Evolutionary conservation across 257 asterid species (phyloP).

Genomic region (Leptodermis oblonga): DNA sequence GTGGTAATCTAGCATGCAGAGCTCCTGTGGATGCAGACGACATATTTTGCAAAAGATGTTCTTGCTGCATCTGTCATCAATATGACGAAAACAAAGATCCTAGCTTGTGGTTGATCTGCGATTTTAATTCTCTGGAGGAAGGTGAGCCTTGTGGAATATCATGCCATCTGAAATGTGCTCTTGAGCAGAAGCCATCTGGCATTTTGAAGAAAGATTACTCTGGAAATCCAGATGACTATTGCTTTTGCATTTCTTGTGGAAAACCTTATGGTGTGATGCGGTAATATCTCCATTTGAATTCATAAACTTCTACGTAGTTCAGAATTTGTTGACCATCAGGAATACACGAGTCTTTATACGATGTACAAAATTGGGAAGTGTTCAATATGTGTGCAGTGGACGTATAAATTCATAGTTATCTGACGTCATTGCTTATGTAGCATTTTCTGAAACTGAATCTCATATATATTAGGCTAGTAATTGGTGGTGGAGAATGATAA

Average conservation of each 20-base stretch:
- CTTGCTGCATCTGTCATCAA: constrained; percentile 68
- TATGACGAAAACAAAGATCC: constrained; percentile 92
- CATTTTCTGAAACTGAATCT: not conserved
- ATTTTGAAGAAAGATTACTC: constrained; percentile 41
- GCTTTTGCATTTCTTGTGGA: constrained; percentile 70
- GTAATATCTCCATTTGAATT: constrained; percentile 28
- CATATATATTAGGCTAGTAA: not conserved
- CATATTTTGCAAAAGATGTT: constrained; percentile 70
- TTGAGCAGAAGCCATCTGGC: constrained; percentile 54
- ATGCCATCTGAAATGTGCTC: constrained; percentile 80
- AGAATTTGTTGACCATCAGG: not conserved
- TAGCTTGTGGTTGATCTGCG: constrained; percentile 69
- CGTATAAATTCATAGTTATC: not conserved
- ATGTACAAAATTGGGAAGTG: not conserved
- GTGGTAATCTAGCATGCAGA: constrained; percentile 72
- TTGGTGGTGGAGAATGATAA: not conserved
- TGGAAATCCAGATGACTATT: constrained; percentile 67
- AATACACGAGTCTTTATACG: not conserved
- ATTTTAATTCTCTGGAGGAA: constrained; percentile 52
- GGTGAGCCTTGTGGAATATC: constrained; percentile 67
- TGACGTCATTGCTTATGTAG: not conserved
- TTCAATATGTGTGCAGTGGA: not conserved
- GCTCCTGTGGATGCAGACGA: constrained; percentile 50
- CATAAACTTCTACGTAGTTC: not conserved
- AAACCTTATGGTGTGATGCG: constrained; percentile 70